Conservation (phyloP, 352 stramenopile species). For the Globisporangium irregulare region DNA sequence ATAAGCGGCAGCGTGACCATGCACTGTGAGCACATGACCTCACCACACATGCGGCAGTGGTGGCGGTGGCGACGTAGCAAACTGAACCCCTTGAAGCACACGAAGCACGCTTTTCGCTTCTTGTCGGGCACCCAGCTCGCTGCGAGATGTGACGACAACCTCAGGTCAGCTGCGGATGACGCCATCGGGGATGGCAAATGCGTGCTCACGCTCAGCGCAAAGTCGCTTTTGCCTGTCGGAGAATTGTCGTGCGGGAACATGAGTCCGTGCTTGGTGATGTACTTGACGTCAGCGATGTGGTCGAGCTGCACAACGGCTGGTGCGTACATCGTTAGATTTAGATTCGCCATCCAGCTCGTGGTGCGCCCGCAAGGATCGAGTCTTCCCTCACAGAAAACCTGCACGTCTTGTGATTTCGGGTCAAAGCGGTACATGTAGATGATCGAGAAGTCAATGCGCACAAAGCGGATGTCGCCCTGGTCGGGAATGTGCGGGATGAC, state of each 20-base stretch:
- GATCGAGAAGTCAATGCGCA: conserved; percentile 55
- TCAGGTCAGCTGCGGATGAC: conserved; percentile 17
- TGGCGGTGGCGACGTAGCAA: conserved; percentile 62
- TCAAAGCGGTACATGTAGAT: conserved; percentile 69
- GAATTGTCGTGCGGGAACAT: conserved; percentile 45
- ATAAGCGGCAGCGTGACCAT: conserved; percentile 63
- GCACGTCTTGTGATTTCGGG: conserved; percentile 43
- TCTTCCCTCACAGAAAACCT: conserved; percentile 64
- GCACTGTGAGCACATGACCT: conserved; percentile 71
- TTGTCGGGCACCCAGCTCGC: conserved; percentile 59
- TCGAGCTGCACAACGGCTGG: conserved; percentile 57
- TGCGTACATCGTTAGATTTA: conserved; percentile 61
- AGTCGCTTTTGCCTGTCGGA: not conserved
- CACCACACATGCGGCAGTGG: conserved; percentile 80
- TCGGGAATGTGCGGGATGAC: conserved; percentile 29
- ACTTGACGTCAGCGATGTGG: conserved; percentile 75
- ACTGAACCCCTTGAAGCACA: conserved; percentile 70
- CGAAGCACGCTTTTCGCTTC: conserved; percentile 56
- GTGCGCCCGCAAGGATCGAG: conserved; percentile 49
- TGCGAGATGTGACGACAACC: conserved; percentile 16
- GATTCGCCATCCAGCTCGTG: conserved; percentile 44
- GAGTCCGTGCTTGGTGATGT: conserved; percentile 76
- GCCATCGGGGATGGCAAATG: conserved; percentile 24
- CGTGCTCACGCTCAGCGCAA: conserved; percentile 33
- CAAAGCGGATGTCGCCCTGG: conserved; percentile 41